Conservation (phyloP, 2,329 filamentous ascomycete genomes). For the Curvularia sp. region DNA sequence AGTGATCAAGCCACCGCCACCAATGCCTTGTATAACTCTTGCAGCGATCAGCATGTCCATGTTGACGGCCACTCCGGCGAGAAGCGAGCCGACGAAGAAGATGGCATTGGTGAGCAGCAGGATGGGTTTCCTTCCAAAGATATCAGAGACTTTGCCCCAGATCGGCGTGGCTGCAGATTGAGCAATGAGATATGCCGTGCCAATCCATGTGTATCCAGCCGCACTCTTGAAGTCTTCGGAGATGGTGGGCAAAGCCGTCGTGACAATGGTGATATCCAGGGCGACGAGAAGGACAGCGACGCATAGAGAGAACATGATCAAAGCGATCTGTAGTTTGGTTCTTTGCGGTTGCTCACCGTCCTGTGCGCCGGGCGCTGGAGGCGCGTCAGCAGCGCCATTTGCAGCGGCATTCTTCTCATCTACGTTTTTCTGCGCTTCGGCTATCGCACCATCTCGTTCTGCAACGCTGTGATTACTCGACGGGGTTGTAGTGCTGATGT, state of each 20-base stretch:
- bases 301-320: conserved; percentile 60
- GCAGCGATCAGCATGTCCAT: conserved; percentile 69
- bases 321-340: conserved; percentile 53
- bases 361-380: conserved; percentile 24
- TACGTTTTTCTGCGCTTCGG: conserved; percentile 3
- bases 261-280: conserved; percentile 68
- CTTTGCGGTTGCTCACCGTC: conserved; percentile 42
- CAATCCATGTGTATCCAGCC: conserved; percentile 62
- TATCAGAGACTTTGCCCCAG: conserved; percentile 71
- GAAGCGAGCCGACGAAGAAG: conserved; percentile 68
- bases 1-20: conserved; percentile 69
- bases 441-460: conserved; percentile 18
- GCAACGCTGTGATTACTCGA: conserved; percentile 27
- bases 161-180: conserved; percentile 61
- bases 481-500: conserved; percentile 19
- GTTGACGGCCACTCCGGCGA: conserved; percentile 65
- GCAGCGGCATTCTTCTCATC: conserved; percentile 10
- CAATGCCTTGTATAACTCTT: conserved; percentile 68
- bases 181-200: conserved; percentile 59
- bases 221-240: conserved; percentile 60
- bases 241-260: conserved; percentile 68
- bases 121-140: conserved; percentile 70
- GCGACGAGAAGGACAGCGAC: conserved; percentile 67
- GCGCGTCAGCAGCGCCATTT: conserved; percentile 18
- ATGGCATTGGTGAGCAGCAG: conserved; percentile 66